These are phyloP conservation scores for Colletotrichum tamarilloi DNA, from an alignment of 2,329 filamentous ascomycete species.

Conservation along the genomic window DNA sequence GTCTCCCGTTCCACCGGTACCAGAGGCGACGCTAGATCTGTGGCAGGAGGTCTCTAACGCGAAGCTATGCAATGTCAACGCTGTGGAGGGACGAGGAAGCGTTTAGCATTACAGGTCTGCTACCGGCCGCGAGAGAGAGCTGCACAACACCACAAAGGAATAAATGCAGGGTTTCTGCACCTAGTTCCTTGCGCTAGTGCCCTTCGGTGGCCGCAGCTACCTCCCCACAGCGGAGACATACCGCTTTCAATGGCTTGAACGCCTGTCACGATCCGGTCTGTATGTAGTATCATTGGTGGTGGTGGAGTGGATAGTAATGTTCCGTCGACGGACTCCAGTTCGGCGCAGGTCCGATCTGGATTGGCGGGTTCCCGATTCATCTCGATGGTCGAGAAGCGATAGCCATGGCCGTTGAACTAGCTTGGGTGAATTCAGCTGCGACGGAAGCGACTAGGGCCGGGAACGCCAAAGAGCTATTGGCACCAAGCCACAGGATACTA, in stretches of 20 bases:
- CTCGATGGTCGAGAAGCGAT: slow-evolving; percentile 5
- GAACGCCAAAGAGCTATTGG: neutral
- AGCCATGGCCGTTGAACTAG: slow-evolving; percentile 4
- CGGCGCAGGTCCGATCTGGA: slow-evolving; percentile 19
- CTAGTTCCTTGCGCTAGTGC: slow-evolving; percentile 7
- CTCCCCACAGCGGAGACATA: slow-evolving; percentile 20
- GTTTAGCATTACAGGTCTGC: neutral
- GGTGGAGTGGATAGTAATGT: neutral
- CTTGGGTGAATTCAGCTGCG: neutral
- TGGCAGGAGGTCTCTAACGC: neutral
- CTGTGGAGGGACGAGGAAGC: neutral
- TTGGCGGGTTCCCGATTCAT: slow-evolving; percentile 13
- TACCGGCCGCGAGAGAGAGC: neutral
- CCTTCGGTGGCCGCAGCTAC: slow-evolving; percentile 17
- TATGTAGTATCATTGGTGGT: neutral
- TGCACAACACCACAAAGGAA: slow-evolving; percentile 9
- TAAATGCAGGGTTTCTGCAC: slow-evolving; percentile 21
- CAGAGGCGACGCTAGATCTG: slow-evolving; percentile 1
- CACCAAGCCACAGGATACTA: neutral
- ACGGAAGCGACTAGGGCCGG: slow-evolving; percentile 4
- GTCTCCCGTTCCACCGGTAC: neutral
- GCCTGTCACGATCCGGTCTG: slow-evolving; percentile 11
- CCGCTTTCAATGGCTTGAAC: slow-evolving; percentile 1
- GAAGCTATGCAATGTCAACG: slow-evolving; percentile 5
- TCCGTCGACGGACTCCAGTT: slow-evolving; percentile 12